Conservation (phyloP, 2,329 filamentous ascomycete species). For the Lasiodiplodia sp. region DNA sequence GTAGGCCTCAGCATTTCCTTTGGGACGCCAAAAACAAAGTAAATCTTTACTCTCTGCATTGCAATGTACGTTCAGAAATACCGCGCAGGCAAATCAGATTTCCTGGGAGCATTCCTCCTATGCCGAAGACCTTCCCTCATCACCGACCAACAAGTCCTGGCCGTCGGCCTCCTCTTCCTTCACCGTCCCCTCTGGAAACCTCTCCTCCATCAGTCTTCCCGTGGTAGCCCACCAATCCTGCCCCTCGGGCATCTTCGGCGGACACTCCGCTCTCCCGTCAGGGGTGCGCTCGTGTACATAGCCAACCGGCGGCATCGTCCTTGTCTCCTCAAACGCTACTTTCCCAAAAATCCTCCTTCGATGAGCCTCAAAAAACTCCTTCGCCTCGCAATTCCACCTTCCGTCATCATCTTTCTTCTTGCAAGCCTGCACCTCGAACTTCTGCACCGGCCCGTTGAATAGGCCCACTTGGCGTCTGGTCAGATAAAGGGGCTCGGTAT, state of each 20-base stretch:
- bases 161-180: no score
- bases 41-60: no score
- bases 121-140: no score
- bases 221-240: not conserved
- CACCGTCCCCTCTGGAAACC: not conserved
- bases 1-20: not conserved
- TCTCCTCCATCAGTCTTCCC: not conserved
- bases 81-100: no score
- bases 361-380: not conserved
- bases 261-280: not conserved
- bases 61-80: no score
- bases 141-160: no score
- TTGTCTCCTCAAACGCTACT: no score
- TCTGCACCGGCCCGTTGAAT: not conserved
- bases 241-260: not conserved
- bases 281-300: not conserved
- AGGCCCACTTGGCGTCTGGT: not conserved
- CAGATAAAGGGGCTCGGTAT: not conserved
- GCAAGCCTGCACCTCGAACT: not conserved
- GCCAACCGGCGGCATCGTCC: not conserved
- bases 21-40: no score
- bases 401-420: not conserved
- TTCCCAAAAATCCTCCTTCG: no score
- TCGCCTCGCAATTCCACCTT: not conserved
- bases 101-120: no score